Evolutionary conservation across 2,329 filamentous ascomycete genomes (phyloP).

Genomic region (Gnomoniopsis sp.): DNA sequence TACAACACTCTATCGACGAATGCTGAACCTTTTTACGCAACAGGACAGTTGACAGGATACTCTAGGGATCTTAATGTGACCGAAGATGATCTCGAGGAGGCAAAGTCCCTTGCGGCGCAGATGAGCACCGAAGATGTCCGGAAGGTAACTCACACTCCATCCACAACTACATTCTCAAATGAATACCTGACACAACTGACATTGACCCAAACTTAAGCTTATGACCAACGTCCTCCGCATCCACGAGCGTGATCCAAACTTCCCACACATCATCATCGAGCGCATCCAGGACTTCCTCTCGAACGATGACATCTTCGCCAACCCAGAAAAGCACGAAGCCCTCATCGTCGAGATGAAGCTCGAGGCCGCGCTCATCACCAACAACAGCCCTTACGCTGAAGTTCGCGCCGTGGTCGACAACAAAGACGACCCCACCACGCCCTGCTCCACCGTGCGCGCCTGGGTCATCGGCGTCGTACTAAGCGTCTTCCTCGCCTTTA

Average conservation of each 20-base stretch:
- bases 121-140: conserved; percentile 18
- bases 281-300: conserved; percentile 40
- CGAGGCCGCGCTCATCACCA: conserved; percentile 51
- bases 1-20: background rate
- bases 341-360: conserved; percentile 53
- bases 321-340: conserved; percentile 44
- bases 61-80: conserved; percentile 17
- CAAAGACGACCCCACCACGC: conserved; percentile 46
- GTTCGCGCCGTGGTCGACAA: conserved; percentile 55
- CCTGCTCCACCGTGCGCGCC: conserved; percentile 52
- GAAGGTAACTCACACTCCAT: background rate
- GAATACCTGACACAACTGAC: background rate
- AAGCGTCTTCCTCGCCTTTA: conserved; percentile 43
- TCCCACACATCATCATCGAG: conserved; percentile 37
- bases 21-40: background rate
- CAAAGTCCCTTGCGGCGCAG: conserved; percentile 15
- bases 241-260: conserved; percentile 45
- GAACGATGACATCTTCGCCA: conserved; percentile 40
- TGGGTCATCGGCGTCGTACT: conserved; percentile 52
- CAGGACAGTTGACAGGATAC: background rate
- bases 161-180: background rate
- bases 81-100: conserved; percentile 18
- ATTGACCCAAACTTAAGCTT: background rate
- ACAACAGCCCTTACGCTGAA: conserved; percentile 56
- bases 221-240: conserved; percentile 22